A percentile compares a stretch with the other conserved stretches of the same genome.
Evolutionary conservation across 306 rosid genomes (phyloP).

Genomic region (Fragaria ananassa): DNA sequence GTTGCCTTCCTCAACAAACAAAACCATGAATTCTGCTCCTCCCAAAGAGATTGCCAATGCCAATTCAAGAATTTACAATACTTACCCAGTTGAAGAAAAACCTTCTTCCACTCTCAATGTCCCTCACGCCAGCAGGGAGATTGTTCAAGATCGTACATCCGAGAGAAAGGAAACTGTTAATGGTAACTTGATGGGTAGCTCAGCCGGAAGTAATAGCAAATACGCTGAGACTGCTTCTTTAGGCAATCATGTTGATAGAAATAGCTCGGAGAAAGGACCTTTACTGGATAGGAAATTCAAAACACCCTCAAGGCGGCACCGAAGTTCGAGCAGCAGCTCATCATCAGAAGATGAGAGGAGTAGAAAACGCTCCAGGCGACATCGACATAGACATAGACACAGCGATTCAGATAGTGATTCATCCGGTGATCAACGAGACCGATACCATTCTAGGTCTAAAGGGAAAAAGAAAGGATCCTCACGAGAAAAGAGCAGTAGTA

Average conservation of each 20-base stretch:
- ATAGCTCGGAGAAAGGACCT: conserved; percentile 26
- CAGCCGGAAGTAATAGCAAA: conserved; percentile 34
- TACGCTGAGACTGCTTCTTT: conserved; percentile 28
- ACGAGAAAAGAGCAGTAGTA: conserved; percentile 56
- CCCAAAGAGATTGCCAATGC: conserved; percentile 39
- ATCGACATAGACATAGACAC: conserved; percentile 34
- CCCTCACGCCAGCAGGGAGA: conserved; percentile 22
- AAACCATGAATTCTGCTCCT: conserved; percentile 33
- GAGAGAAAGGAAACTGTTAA: conserved; percentile 30
- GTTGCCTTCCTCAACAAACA: conserved; percentile 44
- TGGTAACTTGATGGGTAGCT: conserved; percentile 40
- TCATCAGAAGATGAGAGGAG: conserved; percentile 63
- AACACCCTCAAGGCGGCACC: conserved; percentile 28
- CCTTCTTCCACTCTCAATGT: conserved; percentile 27
- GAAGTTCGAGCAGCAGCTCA: conserved; percentile 41
- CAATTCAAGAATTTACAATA: conserved; percentile 25
- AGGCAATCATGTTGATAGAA: conserved; percentile 33
- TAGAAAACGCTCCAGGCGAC: conserved; percentile 56
- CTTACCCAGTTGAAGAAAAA: conserved; percentile 28
- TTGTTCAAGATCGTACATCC: conserved; percentile 30
- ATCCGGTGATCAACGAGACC: conserved; percentile 44
- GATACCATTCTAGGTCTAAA: conserved; percentile 52
- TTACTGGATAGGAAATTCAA: conserved; percentile 38
- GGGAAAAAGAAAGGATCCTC: conserved; percentile 55
- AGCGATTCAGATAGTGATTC: conserved; percentile 52